phyloP scores from a whole-genome alignment of 768 basidiomycete species.

The Leccinum variicolor region DNA sequence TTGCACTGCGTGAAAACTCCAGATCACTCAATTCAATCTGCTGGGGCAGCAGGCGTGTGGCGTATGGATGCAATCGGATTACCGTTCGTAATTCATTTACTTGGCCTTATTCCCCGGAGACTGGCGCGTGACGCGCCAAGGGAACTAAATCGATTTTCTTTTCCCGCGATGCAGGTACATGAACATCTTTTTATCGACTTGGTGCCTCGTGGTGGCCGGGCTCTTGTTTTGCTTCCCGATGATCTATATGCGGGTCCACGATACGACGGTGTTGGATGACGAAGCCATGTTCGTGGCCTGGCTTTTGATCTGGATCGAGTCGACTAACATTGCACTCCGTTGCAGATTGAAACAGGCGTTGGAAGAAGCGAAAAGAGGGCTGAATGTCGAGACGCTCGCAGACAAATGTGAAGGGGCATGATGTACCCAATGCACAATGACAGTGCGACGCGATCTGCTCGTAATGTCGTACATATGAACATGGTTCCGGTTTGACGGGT shows the following conservation, averaged over 20 bases:
- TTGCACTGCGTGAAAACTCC: background rate
- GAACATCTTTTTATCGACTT: background rate
- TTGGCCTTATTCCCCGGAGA: background rate
- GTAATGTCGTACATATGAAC: background rate
- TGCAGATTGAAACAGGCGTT: background rate
- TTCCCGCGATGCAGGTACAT: background rate
- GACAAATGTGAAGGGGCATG: background rate
- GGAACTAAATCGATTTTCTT: background rate
- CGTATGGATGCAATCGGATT: slow-evolving; percentile 57
- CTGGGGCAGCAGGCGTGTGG: slow-evolving; percentile 73
- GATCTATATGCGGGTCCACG: background rate
- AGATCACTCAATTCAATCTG: slow-evolving; percentile 77
- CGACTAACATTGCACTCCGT: background rate
- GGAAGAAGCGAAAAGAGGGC: background rate
- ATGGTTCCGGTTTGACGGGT: background rate
- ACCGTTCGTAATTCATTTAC: slow-evolving; percentile 41
- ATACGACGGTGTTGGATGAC: background rate
- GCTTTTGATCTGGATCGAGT: background rate
- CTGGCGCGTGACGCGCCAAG: background rate
- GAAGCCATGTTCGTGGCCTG: background rate
- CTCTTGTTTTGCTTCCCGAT: background rate
- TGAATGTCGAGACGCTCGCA: background rate
- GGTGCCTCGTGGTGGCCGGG: background rate
- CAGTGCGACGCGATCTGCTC: background rate
- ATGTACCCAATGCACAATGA: background rate